Base-by-base conservation (phyloP, 257 asterid genomes). In the Solanum microdontum region DNA sequence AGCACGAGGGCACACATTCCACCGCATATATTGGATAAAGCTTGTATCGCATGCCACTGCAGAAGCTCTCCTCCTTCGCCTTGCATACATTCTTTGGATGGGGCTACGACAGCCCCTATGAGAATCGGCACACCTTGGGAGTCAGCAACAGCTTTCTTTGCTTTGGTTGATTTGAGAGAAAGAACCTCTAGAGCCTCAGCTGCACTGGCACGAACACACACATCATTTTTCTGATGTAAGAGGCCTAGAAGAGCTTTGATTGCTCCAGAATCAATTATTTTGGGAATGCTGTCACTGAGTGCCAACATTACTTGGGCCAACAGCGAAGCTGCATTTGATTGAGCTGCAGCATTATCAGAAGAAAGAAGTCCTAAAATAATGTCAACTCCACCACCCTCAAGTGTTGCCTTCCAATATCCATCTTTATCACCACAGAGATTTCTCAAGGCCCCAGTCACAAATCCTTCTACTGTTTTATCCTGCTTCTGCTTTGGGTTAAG, bases 381-480 rank as follows among this genome's bases (percentile, higher is more conserved):
- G 91, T 93, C 95, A 86, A 94, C 98, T 69, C 98, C 99, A 88
- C 97, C 96, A 48, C 94, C 94, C 89, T 96, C 99, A 58, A 95
- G 95, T 64, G 93, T 90, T n/a, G 95, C 92, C 64, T 84, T 89
- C 99, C 98, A 95, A 73, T 92, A 88, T 74, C 96, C 98, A 84
- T 95, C 95, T 93, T 92, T 94, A 88, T 96, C 95, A 33, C 96
- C 97, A 89, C 99, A 96, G 37, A 96, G 98, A 91, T 96, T 96
- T 88, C 97, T 92, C 90, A 96, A 89, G 88, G 98, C 91, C 70
- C 99, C 98, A 1, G 97, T 93, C 39, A 95, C 87, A 89, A 91
- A 94, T 40, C 96, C 98, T 90, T 96, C 94, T 8, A 96, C 98
- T 87, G 89, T 93, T 93, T 91, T 94, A 90, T 95, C 98, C 89